These are phyloP conservation scores for Penicillium malachiteum DNA, from an alignment of 495 filamentous ascomycete species.

Conservation along the genomic window DNA sequence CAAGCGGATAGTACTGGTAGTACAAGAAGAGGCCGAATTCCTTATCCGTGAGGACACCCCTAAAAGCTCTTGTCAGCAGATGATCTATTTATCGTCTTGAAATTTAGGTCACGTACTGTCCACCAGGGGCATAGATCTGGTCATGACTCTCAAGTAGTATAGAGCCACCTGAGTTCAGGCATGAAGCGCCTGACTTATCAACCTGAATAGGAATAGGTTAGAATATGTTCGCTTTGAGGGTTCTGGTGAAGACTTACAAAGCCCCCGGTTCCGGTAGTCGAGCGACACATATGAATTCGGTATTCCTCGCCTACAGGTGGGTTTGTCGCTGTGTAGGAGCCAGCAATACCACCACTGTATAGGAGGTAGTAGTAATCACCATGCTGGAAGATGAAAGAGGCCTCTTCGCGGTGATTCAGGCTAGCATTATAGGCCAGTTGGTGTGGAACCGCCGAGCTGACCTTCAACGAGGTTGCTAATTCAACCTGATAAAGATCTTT, in stretches of 20 bases:
- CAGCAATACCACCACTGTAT: slow-evolving; percentile 63
- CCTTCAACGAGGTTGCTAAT: slow-evolving; percentile 46
- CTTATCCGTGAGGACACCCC: slow-evolving; percentile 46
- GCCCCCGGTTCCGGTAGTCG: slow-evolving; percentile 46
- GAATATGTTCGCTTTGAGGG: neutral
- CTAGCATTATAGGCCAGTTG: slow-evolving; percentile 57
- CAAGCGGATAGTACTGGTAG: slow-evolving; percentile 59
- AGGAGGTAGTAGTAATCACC: slow-evolving; percentile 65
- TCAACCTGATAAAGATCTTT: slow-evolving; percentile 61
- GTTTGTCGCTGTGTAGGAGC: slow-evolving; percentile 46
- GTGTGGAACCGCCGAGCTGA: slow-evolving; percentile 30
- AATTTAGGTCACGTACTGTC: slow-evolving; percentile 44
- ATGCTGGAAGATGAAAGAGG: slow-evolving; percentile 54
- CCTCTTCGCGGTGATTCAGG: slow-evolving; percentile 58
- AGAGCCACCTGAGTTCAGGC: slow-evolving; percentile 60
- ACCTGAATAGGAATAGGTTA: slow-evolving; percentile 27
- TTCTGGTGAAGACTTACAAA: slow-evolving; percentile 45
- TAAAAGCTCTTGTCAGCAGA: slow-evolving; percentile 6
- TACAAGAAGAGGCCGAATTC: slow-evolving; percentile 57
- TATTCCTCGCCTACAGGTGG: slow-evolving; percentile 64
- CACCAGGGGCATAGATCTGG: slow-evolving; percentile 68
- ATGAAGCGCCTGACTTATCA: slow-evolving; percentile 56
- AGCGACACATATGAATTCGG: slow-evolving; percentile 63
- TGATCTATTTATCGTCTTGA: no score
- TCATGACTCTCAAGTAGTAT: slow-evolving; percentile 61